These are phyloP conservation scores for Trichoderma aggressivum DNA, from an alignment of 2,329 filamentous ascomycete species.

Conservation along the genomic window DNA sequence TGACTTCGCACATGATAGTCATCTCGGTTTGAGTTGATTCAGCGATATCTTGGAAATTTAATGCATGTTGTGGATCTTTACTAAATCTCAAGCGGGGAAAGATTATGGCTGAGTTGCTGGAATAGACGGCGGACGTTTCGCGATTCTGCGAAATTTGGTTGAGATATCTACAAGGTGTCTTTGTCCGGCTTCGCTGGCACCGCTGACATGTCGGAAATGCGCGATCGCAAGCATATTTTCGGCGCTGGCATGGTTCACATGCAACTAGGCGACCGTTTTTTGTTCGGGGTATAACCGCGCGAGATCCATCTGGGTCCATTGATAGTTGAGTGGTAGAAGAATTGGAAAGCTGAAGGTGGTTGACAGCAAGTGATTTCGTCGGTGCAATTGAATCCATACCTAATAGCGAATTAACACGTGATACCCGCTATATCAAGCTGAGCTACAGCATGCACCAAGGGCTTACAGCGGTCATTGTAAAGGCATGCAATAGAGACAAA, in stretches of 20 bases:
- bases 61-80: neutral
- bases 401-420: no score
- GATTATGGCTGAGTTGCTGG: neutral
- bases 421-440: no score
- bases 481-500: no score
- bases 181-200: neutral
- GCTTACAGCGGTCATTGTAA: no score
- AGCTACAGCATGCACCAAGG: no score
- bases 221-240: conserved; percentile 3
- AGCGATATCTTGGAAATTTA: neutral
- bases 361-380: neutral
- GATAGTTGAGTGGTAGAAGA: neutral
- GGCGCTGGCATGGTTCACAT: neutral
- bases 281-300: neutral
- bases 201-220: neutral
- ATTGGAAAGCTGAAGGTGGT: neutral
- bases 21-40: neutral
- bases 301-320: neutral
- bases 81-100: neutral
- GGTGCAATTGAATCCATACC: neutral
- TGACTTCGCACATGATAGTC: neutral
- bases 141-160: neutral
- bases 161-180: neutral
- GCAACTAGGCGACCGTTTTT: neutral
- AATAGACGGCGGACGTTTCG: neutral